phyloP scores from a whole-genome alignment of 257 asterid species.

The Lycium ferocissimum region DNA sequence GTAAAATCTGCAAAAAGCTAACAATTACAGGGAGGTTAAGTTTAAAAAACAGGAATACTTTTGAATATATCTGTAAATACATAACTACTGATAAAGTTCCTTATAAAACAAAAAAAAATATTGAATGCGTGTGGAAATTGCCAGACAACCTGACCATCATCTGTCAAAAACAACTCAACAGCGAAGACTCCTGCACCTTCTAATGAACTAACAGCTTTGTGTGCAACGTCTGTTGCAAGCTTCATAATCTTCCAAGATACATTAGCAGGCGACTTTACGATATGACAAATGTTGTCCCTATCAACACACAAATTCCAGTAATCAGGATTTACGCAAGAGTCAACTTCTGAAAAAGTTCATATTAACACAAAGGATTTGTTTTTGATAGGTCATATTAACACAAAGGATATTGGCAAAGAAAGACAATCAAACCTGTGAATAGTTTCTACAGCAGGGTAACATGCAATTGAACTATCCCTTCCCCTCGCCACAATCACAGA shows the following conservation, averaged over 20 bases:
- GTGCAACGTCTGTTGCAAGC: slow-evolving; percentile 88
- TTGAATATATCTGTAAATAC: not conserved
- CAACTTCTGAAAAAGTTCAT: not conserved
- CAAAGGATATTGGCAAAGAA: not conserved
- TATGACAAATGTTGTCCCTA: slow-evolving; percentile 94
- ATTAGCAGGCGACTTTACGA: slow-evolving; percentile 91
- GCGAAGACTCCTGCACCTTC: slow-evolving; percentile 98
- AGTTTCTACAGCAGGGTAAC: slow-evolving; percentile 95
- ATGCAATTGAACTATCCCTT: slow-evolving; percentile 62
- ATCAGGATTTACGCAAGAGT: not conserved
- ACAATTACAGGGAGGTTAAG: slow-evolving; percentile 28
- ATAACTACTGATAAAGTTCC: slow-evolving; percentile 15
- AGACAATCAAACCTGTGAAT: slow-evolving; percentile 67
- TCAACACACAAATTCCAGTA: slow-evolving; percentile 19
- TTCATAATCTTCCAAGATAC: slow-evolving; percentile 76
- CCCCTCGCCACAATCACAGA: slow-evolving; percentile 97
- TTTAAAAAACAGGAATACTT: slow-evolving; percentile 28
- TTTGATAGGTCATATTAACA: not conserved
- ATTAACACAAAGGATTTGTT: not conserved
- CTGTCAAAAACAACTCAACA: slow-evolving; percentile 90
- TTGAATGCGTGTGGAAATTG: not conserved
- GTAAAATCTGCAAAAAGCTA: slow-evolving; percentile 64
- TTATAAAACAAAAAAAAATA: not conserved
- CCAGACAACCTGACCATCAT: slow-evolving; percentile 79
- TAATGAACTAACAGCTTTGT: slow-evolving; percentile 79